Conservation (phyloP, 2,329 filamentous ascomycete genomes). For the Fusarium nematophilum region DNA sequence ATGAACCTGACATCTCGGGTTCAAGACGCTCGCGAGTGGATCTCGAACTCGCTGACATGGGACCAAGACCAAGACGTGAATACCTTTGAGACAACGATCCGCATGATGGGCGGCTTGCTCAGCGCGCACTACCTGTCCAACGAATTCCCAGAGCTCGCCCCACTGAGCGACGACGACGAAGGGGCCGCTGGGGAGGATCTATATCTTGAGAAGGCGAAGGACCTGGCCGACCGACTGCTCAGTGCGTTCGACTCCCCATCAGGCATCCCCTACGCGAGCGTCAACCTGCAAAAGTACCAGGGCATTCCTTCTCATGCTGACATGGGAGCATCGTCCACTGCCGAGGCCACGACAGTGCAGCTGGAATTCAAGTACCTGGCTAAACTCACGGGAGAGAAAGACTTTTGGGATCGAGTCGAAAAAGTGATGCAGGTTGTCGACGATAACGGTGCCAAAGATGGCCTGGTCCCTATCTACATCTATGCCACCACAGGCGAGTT, state of each 20-base stretch:
- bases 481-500: constrained; percentile 83
- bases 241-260: constrained; percentile 89
- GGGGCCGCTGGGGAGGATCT: constrained; percentile 85
- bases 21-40: constrained; percentile 88
- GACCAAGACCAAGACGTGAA: constrained; percentile 96
- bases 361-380: constrained; percentile 97
- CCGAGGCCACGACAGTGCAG: constrained; percentile 91
- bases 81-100: constrained; percentile 97
- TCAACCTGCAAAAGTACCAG: constrained; percentile 82
- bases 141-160: constrained; percentile 81
- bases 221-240: constrained; percentile 87
- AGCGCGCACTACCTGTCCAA: constrained; percentile 96
- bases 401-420: constrained; percentile 93
- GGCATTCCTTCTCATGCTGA: constrained; percentile 87
- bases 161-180: constrained; percentile 76
- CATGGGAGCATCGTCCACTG: constrained; percentile 89
- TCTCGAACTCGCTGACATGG: constrained; percentile 82
- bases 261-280: constrained; percentile 89
- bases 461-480: constrained; percentile 92
- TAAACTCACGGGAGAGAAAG: constrained; percentile 90
- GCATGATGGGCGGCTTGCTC: constrained; percentile 93
- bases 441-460: constrained; percentile 80
- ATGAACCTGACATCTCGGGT: constrained; percentile 96
- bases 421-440: constrained; percentile 93
- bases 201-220: constrained; percentile 95